phyloP scores from a whole-genome alignment of 768 basidiomycete genomes.

The Pulveroboletus frians region DNA sequence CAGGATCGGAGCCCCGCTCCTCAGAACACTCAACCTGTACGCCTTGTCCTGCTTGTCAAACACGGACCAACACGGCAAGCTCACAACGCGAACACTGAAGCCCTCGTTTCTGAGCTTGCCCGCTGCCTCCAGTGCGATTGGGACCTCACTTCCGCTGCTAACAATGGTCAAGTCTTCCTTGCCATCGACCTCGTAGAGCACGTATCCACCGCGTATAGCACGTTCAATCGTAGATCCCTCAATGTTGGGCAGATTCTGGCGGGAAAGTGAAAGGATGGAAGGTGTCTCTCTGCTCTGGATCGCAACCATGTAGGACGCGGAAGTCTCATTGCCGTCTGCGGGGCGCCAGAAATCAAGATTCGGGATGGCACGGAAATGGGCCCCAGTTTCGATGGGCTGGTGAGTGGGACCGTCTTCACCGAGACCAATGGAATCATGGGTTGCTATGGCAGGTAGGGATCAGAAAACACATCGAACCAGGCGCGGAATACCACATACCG shows the following conservation, averaged over 20 bases:
- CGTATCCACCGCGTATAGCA: slow-evolving; percentile 83
- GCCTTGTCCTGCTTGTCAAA: slow-evolving; percentile 77
- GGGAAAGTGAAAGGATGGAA: slow-evolving; percentile 76
- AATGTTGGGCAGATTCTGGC: slow-evolving; percentile 91
- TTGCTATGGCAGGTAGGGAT: slow-evolving; percentile 44
- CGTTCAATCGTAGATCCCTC: slow-evolving; percentile 82
- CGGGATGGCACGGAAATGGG: slow-evolving; percentile 82
- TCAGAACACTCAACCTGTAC: slow-evolving; percentile 79
- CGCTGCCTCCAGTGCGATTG: slow-evolving; percentile 84
- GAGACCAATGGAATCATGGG: slow-evolving; percentile 91
- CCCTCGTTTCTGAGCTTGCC: slow-evolving; percentile 72
- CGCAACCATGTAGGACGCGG: slow-evolving; percentile 81
- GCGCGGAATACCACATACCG: slow-evolving; percentile 42
- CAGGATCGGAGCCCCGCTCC: slow-evolving; percentile 85
- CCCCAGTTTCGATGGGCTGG: slow-evolving; percentile 88
- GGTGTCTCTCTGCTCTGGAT: slow-evolving; percentile 72
- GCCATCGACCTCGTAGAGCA: slow-evolving; percentile 67
- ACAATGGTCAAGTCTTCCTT: slow-evolving; percentile 87
- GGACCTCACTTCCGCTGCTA: slow-evolving; percentile 83
- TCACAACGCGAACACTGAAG: slow-evolving; percentile 77
- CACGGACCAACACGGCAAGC: slow-evolving; percentile 84
- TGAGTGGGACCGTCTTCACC: slow-evolving; percentile 96
- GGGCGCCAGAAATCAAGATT: slow-evolving; percentile 92
- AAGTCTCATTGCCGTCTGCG: slow-evolving; percentile 96
- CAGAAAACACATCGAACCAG: background rate